phyloP scores from a whole-genome alignment of 2,329 filamentous ascomycete species.

The Aspergillus amoenus region DNA sequence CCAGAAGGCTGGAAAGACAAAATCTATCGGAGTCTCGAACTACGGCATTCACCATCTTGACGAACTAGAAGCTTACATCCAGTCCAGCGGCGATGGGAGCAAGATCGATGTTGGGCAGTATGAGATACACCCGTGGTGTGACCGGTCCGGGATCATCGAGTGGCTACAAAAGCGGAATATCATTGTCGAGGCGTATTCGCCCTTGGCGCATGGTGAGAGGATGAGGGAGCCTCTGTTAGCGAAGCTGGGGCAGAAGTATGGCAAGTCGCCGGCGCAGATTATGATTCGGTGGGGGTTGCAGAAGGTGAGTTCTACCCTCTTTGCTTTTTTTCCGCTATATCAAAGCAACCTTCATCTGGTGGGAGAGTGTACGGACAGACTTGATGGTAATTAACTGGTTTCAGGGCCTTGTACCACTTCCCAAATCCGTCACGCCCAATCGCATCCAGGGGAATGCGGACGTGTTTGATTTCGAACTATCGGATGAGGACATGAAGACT shows the following conservation, averaged over 20 bases:
- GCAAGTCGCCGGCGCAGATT: slow-evolving; percentile 69
- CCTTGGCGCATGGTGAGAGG: slow-evolving; percentile 68
- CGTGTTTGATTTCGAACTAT: slow-evolving; percentile 62
- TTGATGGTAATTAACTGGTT: not conserved
- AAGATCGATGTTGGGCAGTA: slow-evolving; percentile 75
- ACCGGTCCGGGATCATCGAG: slow-evolving; percentile 63
- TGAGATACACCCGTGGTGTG: slow-evolving; percentile 81
- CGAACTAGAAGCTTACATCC: slow-evolving; percentile 58
- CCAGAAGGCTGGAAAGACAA: slow-evolving; percentile 68
- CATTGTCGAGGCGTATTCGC: slow-evolving; percentile 75
- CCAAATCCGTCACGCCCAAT: slow-evolving; percentile 59
- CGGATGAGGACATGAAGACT: slow-evolving; percentile 56
- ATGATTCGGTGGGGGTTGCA: slow-evolving; percentile 78
- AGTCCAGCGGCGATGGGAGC: slow-evolving; percentile 57
- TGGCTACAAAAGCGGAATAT: slow-evolving; percentile 68
- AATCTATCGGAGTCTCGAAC: slow-evolving; percentile 73
- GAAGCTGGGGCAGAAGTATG: slow-evolving; percentile 65
- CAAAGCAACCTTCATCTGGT: not conserved
- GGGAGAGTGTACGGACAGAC: too few species aligned
- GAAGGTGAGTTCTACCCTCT: slow-evolving; percentile 56
- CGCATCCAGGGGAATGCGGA: slow-evolving; percentile 62
- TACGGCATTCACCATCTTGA: slow-evolving; percentile 73
- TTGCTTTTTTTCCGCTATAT: not conserved
- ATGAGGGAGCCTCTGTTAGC: slow-evolving; percentile 67
- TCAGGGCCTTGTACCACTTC: slow-evolving; percentile 62